These are phyloP conservation scores for Leucogyrophana mollusca DNA, from an alignment of 768 basidiomycete genomes.

Conservation along the genomic window DNA sequence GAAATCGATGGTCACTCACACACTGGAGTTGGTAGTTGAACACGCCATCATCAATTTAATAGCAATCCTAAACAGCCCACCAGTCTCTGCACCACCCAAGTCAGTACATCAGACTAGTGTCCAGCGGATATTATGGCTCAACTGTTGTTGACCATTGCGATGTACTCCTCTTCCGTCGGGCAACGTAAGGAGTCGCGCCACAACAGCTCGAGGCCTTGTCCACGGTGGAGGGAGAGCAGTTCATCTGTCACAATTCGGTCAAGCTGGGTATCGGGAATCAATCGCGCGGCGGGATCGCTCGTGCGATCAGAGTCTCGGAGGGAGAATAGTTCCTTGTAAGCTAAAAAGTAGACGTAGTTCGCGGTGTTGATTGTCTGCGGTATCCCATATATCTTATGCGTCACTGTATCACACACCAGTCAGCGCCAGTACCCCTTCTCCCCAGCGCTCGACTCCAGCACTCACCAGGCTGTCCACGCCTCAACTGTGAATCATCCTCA, in stretches of 20 bases:
- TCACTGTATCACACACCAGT: conserved; percentile 42
- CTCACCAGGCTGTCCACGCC: conserved; percentile 83
- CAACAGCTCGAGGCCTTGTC: conserved; percentile 91
- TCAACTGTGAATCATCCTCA: conserved; percentile 85
- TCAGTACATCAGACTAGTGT: conserved; percentile 27
- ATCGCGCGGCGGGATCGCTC: background rate
- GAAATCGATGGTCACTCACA: too few relatives aligned
- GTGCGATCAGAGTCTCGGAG: conserved; percentile 59
- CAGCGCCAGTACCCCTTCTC: too few relatives aligned
- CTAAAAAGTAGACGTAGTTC: conserved; percentile 96
- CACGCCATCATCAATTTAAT: conserved; percentile 97
- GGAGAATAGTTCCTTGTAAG: conserved; percentile 85
- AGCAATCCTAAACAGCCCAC: conserved; percentile 87
- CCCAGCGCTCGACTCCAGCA: too few relatives aligned
- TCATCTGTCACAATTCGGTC: conserved; percentile 47
- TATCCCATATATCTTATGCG: conserved; percentile 94
- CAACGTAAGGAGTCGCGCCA: conserved; percentile 93
- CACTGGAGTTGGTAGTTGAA: conserved; percentile 60
- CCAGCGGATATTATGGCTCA: conserved; percentile 22
- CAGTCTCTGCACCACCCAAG: conserved; percentile 66
- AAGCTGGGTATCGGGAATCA: conserved; percentile 12
- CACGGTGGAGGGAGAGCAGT: conserved; percentile 85
- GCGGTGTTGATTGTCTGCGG: conserved; percentile 98
- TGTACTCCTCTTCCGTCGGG: conserved; percentile 93
- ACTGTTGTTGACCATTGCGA: conserved; percentile 98